phyloP scores from a whole-genome alignment of 225 moss, liverwort and hornwort species.

The Pseudisothecium myosuroides region DNA sequence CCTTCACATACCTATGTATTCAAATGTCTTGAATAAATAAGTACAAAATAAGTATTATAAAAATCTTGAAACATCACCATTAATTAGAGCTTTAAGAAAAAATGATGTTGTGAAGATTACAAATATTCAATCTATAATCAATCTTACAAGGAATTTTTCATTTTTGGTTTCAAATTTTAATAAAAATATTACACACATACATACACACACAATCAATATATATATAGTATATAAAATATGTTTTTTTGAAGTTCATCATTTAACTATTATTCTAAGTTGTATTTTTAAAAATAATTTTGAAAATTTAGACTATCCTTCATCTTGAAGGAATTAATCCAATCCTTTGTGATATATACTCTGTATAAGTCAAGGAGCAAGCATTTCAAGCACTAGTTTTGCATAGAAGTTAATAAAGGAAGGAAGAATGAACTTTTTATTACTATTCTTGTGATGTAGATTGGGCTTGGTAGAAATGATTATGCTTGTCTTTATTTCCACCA shows the following conservation, averaged over 20 bases:
- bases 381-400: neutral
- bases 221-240: too few species aligned
- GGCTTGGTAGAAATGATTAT: neutral
- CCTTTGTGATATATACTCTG: rapidly evolving
- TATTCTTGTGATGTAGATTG: neutral
- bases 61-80: neutral
- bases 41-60: too few species aligned
- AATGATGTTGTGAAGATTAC: too few species aligned
- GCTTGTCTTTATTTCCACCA: neutral
- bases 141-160: neutral
- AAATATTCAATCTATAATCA: neutral
- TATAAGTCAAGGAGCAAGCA: neutral
- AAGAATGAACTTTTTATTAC: neutral
- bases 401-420: too few species aligned
- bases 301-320: neutral
- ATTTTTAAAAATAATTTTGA: neutral
- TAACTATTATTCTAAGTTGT: neutral
- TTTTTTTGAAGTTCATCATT: neutral
- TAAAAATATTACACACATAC: too few species aligned
- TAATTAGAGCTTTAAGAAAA: neutral
- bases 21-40: neutral
- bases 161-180: neutral
- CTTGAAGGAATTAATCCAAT: neutral
- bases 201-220: too few species aligned
- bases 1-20: too few species aligned